These are phyloP conservation scores for Nakaseomyces glabratus DNA, from an alignment of 1,139 yeast species.

Conservation along the genomic window DNA sequence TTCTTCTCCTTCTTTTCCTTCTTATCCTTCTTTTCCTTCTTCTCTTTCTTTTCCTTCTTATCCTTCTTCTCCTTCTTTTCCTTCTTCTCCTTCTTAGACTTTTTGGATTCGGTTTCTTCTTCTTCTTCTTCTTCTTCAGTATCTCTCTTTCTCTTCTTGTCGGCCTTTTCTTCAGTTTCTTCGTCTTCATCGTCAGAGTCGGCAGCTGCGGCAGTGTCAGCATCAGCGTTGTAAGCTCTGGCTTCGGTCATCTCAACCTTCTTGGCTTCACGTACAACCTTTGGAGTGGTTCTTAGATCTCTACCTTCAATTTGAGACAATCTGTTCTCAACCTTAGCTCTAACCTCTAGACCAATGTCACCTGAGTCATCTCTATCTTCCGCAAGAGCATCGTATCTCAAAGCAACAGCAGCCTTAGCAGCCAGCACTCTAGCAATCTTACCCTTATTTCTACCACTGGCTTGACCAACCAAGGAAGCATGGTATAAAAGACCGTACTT, in stretches of 20 bases:
- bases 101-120: conserved; percentile 33
- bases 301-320: conserved; percentile 94
- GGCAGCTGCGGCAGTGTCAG: conserved; percentile 48
- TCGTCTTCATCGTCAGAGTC: conserved; percentile 36
- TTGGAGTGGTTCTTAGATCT: conserved; percentile 74
- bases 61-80: conserved; percentile 39
- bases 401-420: conserved; percentile 94
- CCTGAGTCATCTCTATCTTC: conserved; percentile 96
- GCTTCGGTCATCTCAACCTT: conserved; percentile 80
- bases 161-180: conserved; percentile 32
- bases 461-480: conserved; percentile 95
- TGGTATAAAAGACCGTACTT: conserved; percentile 96
- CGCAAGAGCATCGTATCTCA: conserved; percentile 92
- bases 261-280: conserved; percentile 64
- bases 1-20: conserved; percentile 38
- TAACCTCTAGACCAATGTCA: conserved; percentile 82
- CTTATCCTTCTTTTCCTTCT: conserved; percentile 37
- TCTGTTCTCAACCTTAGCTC: conserved; percentile 91
- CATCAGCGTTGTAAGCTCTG: conserved; percentile 87
- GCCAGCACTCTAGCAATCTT: conserved; percentile 98
- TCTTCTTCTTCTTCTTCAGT: conserved; percentile 30
- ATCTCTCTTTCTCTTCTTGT: conserved; percentile 35
- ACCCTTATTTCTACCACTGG: conserved; percentile 96
- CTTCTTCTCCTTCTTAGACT: conserved; percentile 36
- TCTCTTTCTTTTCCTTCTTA: conserved; percentile 35